Conservation (phyloP, 1,139 yeast genomes). For the Nadsonia commutata region DNA sequence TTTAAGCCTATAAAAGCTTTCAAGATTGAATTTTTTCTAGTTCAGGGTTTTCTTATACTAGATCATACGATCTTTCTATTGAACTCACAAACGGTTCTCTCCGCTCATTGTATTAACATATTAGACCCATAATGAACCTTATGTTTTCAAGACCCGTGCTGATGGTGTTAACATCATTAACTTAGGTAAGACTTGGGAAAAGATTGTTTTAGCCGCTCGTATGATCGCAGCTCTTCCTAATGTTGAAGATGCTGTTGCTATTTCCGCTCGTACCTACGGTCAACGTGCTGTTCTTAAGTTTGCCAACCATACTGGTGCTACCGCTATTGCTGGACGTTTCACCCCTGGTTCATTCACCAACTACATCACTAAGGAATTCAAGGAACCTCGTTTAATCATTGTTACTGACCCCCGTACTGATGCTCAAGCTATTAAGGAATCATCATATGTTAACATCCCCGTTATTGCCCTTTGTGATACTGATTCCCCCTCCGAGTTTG, state of each 20-base stretch:
- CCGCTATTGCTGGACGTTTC: conserved; percentile 99
- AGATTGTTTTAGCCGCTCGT: conserved; percentile 98
- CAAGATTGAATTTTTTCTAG: too few species aligned
- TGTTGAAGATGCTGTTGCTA: conserved; percentile 96
- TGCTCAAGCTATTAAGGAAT: conserved; percentile 99
- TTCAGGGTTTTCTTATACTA: too few species aligned
- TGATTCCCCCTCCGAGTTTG: conserved; percentile 98
- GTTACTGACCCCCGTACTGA: conserved; percentile 99
- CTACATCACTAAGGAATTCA: conserved; percentile 99
- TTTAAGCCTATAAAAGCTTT: too few species aligned
- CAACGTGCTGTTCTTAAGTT: conserved; percentile 99
- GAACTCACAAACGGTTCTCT: neutral
- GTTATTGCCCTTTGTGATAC: conserved; percentile 97
- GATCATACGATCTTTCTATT: neutral
- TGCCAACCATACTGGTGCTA: conserved; percentile 99
- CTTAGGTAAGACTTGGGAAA: conserved; percentile 99
- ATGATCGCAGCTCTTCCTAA: conserved; percentile 98
- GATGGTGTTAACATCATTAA: conserved; percentile 98
- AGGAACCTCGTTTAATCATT: conserved; percentile 98
- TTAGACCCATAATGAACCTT: conserved; percentile 99
- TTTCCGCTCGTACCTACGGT: conserved; percentile 98
- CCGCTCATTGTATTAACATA: too few species aligned
- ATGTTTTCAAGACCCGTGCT: conserved; percentile 98
- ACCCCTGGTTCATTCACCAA: conserved; percentile 99
- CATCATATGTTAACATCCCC: conserved; percentile 99